Evolutionary conservation across 1,284 basidiomycete species (phyloP).

Genomic region (Ceratobasidium sp.): DNA sequence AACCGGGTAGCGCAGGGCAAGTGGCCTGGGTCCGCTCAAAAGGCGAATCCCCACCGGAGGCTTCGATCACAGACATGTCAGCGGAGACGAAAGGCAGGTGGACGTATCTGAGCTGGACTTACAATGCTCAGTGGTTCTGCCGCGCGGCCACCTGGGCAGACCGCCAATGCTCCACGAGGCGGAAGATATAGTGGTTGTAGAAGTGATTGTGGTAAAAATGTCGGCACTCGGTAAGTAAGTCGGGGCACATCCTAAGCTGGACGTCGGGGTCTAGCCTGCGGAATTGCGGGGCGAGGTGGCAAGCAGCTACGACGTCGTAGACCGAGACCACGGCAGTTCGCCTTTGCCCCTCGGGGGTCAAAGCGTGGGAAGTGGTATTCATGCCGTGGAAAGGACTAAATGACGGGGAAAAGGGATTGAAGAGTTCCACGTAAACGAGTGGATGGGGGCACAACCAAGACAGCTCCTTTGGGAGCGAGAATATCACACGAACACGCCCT

Average conservation of each 20-base stretch:
- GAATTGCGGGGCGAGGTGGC: neutral
- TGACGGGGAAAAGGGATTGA: conserved; percentile 1
- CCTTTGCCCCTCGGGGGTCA: neutral
- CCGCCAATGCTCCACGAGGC: neutral
- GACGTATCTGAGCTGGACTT: too few relatives aligned
- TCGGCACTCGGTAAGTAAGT: neutral
- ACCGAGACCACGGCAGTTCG: neutral
- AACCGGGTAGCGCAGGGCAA: too few relatives aligned
- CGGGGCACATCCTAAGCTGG: neutral
- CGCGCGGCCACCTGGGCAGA: neutral
- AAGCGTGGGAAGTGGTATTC: neutral
- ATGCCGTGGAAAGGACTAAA: neutral
- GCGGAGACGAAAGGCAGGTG: too few relatives aligned
- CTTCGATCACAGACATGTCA: too few relatives aligned
- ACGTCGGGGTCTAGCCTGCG: too few relatives aligned
- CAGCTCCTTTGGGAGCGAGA: neutral
- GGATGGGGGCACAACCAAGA: neutral
- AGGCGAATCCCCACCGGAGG: too few relatives aligned
- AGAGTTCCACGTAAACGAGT: conserved; percentile 25
- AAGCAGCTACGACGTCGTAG: neutral
- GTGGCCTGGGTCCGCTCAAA: too few relatives aligned
- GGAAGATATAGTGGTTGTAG: conserved; percentile 3
- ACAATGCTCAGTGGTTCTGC: too few relatives aligned
- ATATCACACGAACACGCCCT: conserved; percentile 14
- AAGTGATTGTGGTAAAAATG: conserved; percentile 2